Percentiles rank a stretch among this genome's conserved stretches.
phyloP scores from a whole-genome alignment of 148 eudicot species.

The Rhododendron mucronatum region DNA sequence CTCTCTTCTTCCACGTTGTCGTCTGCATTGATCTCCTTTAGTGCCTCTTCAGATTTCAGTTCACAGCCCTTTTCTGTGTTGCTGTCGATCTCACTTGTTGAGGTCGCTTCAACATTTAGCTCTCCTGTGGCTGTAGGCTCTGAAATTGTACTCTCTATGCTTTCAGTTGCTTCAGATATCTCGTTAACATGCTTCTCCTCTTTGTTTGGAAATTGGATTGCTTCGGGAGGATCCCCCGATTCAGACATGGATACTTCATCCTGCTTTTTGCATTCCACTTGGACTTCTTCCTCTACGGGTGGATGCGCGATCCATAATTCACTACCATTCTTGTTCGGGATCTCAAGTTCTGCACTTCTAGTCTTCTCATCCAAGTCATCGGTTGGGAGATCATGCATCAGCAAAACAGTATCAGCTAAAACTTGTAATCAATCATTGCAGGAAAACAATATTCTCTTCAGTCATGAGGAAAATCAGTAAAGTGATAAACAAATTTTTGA shows the following conservation, averaged over 20 bases:
- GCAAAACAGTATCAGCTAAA: neutral
- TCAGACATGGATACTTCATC: neutral
- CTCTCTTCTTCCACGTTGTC: conserved; percentile 1
- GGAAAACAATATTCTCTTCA: neutral
- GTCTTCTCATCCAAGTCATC: conserved; percentile 3
- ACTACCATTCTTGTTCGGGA: conserved; percentile 1
- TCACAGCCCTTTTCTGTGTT: conserved; percentile 4
- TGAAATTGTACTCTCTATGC: neutral
- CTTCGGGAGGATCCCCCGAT: conserved; percentile 6
- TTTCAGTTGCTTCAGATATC: conserved; percentile 1
- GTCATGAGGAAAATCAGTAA: neutral
- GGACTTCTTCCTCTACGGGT: neutral
- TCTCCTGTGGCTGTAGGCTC: conserved; percentile 4
- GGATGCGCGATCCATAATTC: conserved; percentile 11
- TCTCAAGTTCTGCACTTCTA: conserved; percentile 4
- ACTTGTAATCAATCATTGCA: neutral
- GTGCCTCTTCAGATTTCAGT: conserved; percentile 7
- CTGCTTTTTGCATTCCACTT: neutral
- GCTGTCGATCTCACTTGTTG: conserved; percentile 1
- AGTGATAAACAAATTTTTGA: neutral
- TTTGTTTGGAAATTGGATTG: neutral
- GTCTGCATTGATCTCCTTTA: neutral
- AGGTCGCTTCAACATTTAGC: neutral
- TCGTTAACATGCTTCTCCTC: conserved; percentile 6
- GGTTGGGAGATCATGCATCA: conserved; percentile 10